Evolutionary conservation across 768 basidiomycete species (phyloP).

Genomic region (Scleroderma bovista): DNA sequence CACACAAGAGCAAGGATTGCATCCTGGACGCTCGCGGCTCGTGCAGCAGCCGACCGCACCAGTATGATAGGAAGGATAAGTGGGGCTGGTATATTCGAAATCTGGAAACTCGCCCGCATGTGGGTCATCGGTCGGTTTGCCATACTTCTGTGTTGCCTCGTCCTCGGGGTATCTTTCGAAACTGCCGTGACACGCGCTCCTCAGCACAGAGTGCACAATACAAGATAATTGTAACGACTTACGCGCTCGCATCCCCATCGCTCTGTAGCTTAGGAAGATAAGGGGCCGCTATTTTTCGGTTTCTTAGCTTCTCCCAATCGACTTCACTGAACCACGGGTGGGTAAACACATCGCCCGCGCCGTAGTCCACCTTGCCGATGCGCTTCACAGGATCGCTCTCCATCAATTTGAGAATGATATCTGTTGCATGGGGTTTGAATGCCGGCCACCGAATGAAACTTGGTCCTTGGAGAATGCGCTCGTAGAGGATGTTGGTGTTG

Average conservation of each 20-base stretch:
- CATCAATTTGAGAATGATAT: conserved; percentile 87
- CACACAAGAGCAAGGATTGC: neutral
- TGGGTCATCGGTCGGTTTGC: conserved; percentile 48
- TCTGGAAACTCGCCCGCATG: conserved; percentile 70
- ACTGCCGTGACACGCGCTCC: conserved; percentile 29
- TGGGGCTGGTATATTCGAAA: conserved; percentile 59
- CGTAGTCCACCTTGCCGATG: conserved; percentile 84
- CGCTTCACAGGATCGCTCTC: conserved; percentile 84
- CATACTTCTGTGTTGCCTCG: conserved; percentile 56
- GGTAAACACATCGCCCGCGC: conserved; percentile 85
- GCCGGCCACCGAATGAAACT: conserved; percentile 73
- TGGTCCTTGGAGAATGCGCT: conserved; percentile 81
- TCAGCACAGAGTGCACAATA: conserved; percentile 6
- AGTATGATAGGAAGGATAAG: conserved; percentile 2
- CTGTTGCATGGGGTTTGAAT: conserved; percentile 71
- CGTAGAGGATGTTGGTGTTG: conserved; percentile 85
- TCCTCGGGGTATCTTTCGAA: conserved; percentile 81
- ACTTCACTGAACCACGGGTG: conserved; percentile 96
- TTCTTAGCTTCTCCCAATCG: conserved; percentile 77
- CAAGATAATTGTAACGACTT: conserved; percentile 30
- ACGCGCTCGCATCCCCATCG: conserved; percentile 96
- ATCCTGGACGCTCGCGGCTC: neutral
- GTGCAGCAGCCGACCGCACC: neutral
- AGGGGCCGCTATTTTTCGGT: conserved; percentile 88
- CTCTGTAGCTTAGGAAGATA: conserved; percentile 89